These are phyloP conservation scores for Hypoxylon intermedium DNA, from an alignment of 495 filamentous ascomycete genomes.

Conservation along the genomic window DNA sequence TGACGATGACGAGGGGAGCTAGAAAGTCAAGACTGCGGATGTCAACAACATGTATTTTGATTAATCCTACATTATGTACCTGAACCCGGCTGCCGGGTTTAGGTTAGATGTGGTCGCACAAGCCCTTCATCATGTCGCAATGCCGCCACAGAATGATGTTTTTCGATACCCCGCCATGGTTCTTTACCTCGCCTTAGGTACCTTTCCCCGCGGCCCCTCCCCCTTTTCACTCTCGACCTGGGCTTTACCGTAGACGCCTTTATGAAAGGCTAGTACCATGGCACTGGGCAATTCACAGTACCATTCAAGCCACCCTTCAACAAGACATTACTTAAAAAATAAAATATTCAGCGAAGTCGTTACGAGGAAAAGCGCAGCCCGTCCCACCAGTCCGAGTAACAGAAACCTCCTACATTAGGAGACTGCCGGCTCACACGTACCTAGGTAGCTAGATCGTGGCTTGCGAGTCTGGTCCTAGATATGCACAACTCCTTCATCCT, in stretches of 20 bases:
- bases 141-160: conserved; percentile 24
- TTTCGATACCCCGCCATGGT: conserved; percentile 32
- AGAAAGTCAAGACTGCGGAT: conserved; percentile 5
- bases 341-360: too few species aligned
- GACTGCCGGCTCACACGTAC: too few species aligned
- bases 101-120: background rate
- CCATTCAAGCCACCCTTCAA: too few species aligned
- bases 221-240: too few species aligned
- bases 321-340: too few species aligned
- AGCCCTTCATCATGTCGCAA: conserved; percentile 18
- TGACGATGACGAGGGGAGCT: background rate
- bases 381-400: too few species aligned
- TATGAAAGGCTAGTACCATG: background rate
- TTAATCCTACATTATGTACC: conserved; percentile 4
- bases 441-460: background rate
- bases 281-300: background rate
- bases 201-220: conserved; percentile 5
- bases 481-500: too few species aligned
- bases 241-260: too few species aligned
- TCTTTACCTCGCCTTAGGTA: background rate
- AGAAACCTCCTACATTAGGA: too few species aligned
- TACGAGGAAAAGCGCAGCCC: too few species aligned
- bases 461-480: conserved; percentile 5
- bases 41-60: conserved; percentile 16
- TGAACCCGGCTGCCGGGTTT: conserved; percentile 6